Evolutionary conservation across 2,329 filamentous ascomycete species (phyloP), one percentile per base, ranked within the genome.

Genomic region (Amauroascus verrucosus): DNA sequence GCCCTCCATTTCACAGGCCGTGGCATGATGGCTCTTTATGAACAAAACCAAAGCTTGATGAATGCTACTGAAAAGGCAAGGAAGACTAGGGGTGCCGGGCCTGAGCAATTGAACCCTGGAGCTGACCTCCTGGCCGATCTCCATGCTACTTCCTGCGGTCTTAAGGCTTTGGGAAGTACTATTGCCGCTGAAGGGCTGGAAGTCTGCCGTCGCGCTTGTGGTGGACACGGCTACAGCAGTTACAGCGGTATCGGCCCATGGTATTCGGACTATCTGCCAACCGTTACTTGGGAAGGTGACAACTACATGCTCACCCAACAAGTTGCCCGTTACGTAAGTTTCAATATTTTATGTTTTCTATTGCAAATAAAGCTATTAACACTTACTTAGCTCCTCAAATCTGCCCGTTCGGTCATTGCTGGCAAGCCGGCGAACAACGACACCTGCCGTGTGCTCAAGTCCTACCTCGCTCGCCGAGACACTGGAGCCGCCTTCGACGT

Each of bases 251-350:
- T 90, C 60, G 85, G 84, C 1, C 72, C 78, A 16, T 86, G 80
- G 77, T 89, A 88, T 62, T 77, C 84, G 26, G 85, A 89, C 66
- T 88, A 88, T 64, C 75, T 88, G 1, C 84, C 86, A 14, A 85
- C 79, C 0, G 68, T 75, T 13, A 86, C 84, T 8, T 86, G 83
- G 82, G 85, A 88, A 65, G 85, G 85, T 43, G 85, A 88, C 71
- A 88, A 87, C 73, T 88, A 86, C 72, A 88, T 89, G 85, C 74
- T 89, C 55, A 86, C 84, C 8, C 85, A 89, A 67, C 85, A 89
- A 70, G 85, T 88, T 2, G 83, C 83, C 2, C 79, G 84, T 54
- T 88, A 88, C 63, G 73, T 78, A 70, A 67, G 74, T 69, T 30
- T 41, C n/a, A 2, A n/a, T 18, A n/a, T 13, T 8, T 8, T 28